Conservation (phyloP, 352 stramenopile genomes). For the Pythium rhizo-oryzae region DNA sequence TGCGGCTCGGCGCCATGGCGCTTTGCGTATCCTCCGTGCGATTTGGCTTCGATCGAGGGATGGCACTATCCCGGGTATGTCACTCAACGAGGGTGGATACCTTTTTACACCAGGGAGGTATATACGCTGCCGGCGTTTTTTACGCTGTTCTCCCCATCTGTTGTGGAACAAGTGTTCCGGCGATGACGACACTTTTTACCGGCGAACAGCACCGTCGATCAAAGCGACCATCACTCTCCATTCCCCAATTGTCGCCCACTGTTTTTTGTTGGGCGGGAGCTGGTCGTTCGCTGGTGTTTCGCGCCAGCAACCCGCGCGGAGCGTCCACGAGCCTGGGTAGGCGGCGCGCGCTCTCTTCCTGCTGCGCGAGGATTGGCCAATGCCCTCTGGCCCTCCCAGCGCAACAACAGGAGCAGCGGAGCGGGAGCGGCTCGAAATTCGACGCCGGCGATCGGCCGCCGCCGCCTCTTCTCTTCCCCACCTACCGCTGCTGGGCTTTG, state of each 20-base stretch:
- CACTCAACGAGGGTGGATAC: slow-evolving; percentile 6
- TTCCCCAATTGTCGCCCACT: slow-evolving; percentile 8
- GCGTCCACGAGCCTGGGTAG: background rate
- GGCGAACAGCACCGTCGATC: slow-evolving; percentile 30
- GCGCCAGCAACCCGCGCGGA: background rate
- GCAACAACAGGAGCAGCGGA: background rate
- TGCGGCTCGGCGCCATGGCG: slow-evolving; percentile 66
- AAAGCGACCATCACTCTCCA: slow-evolving; percentile 32
- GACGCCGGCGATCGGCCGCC: slow-evolving; percentile 21
- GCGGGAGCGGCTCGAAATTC: slow-evolving; percentile 19
- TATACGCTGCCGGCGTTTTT: slow-evolving; percentile 2
- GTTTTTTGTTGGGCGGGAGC: slow-evolving; percentile 1
- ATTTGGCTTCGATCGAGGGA: background rate
- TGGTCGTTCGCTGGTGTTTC: slow-evolving; percentile 1
- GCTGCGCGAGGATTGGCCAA: slow-evolving; percentile 25
- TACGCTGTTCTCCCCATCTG: background rate
- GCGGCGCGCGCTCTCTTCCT: background rate
- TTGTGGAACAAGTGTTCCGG: slow-evolving; percentile 20
- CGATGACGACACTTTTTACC: slow-evolving; percentile 32
- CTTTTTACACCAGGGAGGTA: slow-evolving; percentile 10
- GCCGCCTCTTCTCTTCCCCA: slow-evolving; percentile 17
- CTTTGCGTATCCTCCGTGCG: background rate
- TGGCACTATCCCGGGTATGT: slow-evolving; percentile 5
- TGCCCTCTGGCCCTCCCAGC: slow-evolving; percentile 3
- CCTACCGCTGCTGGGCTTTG: background rate